These are phyloP conservation scores for Trichoderma cornu-damae DNA, from an alignment of 2,329 filamentous ascomycete species.

Conservation along the genomic window DNA sequence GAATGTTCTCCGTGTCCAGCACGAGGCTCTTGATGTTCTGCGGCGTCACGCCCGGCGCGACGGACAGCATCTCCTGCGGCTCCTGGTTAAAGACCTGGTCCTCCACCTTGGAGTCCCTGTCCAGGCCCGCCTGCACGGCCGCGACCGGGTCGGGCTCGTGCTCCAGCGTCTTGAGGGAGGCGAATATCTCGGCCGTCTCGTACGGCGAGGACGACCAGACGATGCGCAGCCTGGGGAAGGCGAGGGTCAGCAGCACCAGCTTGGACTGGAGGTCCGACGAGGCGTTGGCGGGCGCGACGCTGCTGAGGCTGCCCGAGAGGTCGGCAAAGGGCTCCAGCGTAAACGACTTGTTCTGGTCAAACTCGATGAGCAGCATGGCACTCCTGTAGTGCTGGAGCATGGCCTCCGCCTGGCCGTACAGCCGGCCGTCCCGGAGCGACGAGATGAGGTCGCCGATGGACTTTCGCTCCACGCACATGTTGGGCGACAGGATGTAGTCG, in stretches of 20 bases:
- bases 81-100: conserved; percentile 74
- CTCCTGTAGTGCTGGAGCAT: conserved; percentile 92
- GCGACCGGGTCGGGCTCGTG: conserved; percentile 84
- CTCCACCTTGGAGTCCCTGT: conserved; percentile 50
- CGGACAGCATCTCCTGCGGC: conserved; percentile 83
- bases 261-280: conserved; percentile 81
- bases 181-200: conserved; percentile 96
- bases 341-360: conserved; percentile 95
- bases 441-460: conserved; percentile 85
- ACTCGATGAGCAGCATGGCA: conserved; percentile 92
- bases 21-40: conserved; percentile 71
- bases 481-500: conserved; percentile 88
- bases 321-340: conserved; percentile 80
- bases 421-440: conserved; percentile 83
- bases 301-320: conserved; percentile 55
- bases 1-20: conserved; percentile 67
- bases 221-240: conserved; percentile 83
- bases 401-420: conserved; percentile 86
- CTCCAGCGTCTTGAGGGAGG: conserved; percentile 83
- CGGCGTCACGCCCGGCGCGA: conserved; percentile 77
- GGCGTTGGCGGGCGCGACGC: conserved; percentile 54
- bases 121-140: conserved; percentile 76
- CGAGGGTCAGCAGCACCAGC: conserved; percentile 83
- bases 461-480: conserved; percentile 92
- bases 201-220: conserved; percentile 93